Conservation (phyloP, 1,284 basidiomycete genomes). For the Ustilago crameri region DNA sequence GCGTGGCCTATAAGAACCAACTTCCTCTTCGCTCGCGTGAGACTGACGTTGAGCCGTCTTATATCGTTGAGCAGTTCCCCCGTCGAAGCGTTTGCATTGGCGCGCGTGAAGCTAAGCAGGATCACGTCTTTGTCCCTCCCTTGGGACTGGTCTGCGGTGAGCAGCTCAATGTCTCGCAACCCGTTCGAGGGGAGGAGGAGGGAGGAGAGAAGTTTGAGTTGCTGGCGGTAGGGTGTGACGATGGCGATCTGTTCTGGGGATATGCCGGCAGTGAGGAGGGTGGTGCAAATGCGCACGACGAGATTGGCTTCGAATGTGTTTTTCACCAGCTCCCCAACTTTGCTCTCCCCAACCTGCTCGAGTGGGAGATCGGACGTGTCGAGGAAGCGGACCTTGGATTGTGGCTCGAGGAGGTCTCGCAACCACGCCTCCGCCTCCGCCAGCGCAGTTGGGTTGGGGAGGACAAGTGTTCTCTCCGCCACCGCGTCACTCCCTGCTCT, state of each 20-base stretch:
- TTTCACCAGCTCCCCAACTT: slow-evolving; percentile 68
- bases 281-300: slow-evolving; percentile 75
- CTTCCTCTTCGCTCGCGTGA: slow-evolving; percentile 72
- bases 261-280: slow-evolving; percentile 77
- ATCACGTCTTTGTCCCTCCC: slow-evolving; percentile 77
- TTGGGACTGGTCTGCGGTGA: slow-evolving; percentile 94
- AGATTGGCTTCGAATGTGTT: slow-evolving; percentile 81
- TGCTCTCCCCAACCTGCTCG: slow-evolving; percentile 76
- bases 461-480: slow-evolving; percentile 73
- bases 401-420: slow-evolving; percentile 75
- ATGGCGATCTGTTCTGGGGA: slow-evolving; percentile 80
- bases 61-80: slow-evolving; percentile 60
- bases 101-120: slow-evolving; percentile 60
- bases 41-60: slow-evolving; percentile 58
- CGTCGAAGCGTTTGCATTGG: slow-evolving; percentile 29
- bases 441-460: slow-evolving; percentile 70
- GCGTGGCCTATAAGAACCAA: slow-evolving; percentile 55
- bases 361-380: slow-evolving; percentile 81
- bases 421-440: slow-evolving; percentile 72
- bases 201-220: slow-evolving; percentile 84
- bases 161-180: slow-evolving; percentile 75
- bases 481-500: slow-evolving; percentile 81
- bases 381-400: slow-evolving; percentile 88
- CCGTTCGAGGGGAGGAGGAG: slow-evolving; percentile 4
- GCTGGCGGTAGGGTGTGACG: slow-evolving; percentile 92